Evolutionary conservation across 2,329 filamentous ascomycete genomes (phyloP), one percentile per base, ranked within the genome.

Genomic region (Akanthomyces uredinophilus): DNA sequence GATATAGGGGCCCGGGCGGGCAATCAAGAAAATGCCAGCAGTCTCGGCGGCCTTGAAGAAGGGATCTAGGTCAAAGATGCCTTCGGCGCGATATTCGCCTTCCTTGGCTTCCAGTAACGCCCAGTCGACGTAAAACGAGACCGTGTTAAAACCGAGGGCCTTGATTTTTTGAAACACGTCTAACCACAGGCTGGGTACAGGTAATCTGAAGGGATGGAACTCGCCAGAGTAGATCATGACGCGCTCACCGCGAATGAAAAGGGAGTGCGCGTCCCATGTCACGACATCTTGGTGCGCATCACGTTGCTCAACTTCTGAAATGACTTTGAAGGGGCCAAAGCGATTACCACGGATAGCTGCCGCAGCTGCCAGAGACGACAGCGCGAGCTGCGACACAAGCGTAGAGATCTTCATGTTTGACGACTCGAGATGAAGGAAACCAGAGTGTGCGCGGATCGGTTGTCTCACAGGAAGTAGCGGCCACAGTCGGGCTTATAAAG

Each of bases 151-250:
- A 0, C 89, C 88, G 0, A 90, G 73, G 1, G 87, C 84, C 72
- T 89, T 91, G 73, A 91, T 82, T 74, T 92, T 92, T 68, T 91
- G 86, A 64, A 91, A 86, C 8, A 91, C 73, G 68, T 92, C 89
- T 27, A 89, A 78, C 81, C 85, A 77, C 2, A 77, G 65, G 6
- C 67, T 69, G 0, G 74, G 73, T 0, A 73, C 72, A 1, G 74
- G 74, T 22, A 75, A 69, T 61, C 73, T 66, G 62, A 72, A 90
- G 0, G 87, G 86, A 70, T 90, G 87, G 20, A 89, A 81, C 71
- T 90, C 87, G 46, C 86, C 87, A 63, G 81, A 85, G 71, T 85
- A 89, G 59, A 90, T 76, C 73, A 89, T 81, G 53, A 89, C 73
- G 37, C 87, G 78, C 70, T 90, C 83, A n/a, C 87, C 87, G 65